Percentiles rank a stretch among this genome's conserved stretches.
Evolutionary conservation across 352 stramenopile genomes (phyloP).

Genomic region (Phytopythium mirpurense): DNA sequence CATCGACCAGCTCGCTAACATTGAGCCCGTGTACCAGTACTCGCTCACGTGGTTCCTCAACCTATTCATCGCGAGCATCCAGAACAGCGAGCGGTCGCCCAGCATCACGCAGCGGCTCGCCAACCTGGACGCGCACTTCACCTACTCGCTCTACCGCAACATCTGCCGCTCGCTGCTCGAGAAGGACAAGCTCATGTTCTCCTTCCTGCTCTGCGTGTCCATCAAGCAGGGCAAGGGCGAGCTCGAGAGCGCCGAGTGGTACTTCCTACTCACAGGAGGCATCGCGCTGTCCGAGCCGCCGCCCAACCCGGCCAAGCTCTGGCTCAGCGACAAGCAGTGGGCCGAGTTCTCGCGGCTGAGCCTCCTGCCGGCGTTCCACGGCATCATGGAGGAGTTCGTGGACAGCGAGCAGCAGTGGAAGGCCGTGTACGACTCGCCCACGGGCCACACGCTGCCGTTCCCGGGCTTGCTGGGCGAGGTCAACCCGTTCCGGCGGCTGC

Average conservation of each 20-base stretch:
- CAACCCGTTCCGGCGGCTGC: slow-evolving; percentile 65
- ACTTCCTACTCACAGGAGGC: slow-evolving; percentile 93
- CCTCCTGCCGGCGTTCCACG: slow-evolving; percentile 67
- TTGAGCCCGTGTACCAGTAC: slow-evolving; percentile 93
- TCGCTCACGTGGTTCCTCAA: slow-evolving; percentile 92
- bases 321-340: slow-evolving; percentile 92
- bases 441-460: slow-evolving; percentile 78
- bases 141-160: slow-evolving; percentile 90
- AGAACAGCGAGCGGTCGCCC: slow-evolving; percentile 70
- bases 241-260: slow-evolving; percentile 86
- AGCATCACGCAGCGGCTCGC: slow-evolving; percentile 72
- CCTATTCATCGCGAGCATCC: slow-evolving; percentile 88
- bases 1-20: slow-evolving; percentile 92
- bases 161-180: slow-evolving; percentile 91
- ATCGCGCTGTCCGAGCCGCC: slow-evolving; percentile 86
- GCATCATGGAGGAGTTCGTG: slow-evolving; percentile 81
- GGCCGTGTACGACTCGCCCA: slow-evolving; percentile 80
- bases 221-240: slow-evolving; percentile 81
- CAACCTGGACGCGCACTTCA: slow-evolving; percentile 89
- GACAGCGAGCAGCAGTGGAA: slow-evolving; percentile 81
- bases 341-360: slow-evolving; percentile 90
- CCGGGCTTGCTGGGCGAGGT: slow-evolving; percentile 56
- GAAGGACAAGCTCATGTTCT: slow-evolving; percentile 94
- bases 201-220: slow-evolving; percentile 85
- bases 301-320: slow-evolving; percentile 86